A percentile compares a stretch with the other conserved stretches of the same genome.
Evolutionary conservation across 345 rosid genomes (phyloP).

Genomic region (Lumnitzera littorea): DNA sequence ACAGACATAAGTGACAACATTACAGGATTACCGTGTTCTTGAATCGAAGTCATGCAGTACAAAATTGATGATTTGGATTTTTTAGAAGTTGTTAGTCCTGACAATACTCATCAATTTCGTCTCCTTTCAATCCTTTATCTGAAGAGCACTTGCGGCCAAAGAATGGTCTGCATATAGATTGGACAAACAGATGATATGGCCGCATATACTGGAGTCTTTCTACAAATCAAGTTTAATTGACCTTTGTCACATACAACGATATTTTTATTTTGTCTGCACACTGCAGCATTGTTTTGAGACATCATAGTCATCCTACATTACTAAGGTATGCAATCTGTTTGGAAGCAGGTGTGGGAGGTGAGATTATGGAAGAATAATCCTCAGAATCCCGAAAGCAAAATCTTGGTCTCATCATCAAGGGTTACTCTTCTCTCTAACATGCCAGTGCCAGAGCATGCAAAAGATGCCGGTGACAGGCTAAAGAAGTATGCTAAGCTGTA

Average conservation of each 20-base stretch:
- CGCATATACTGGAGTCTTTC: too few species aligned
- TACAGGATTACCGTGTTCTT: too few species aligned
- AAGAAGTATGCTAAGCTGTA: slow-evolving; percentile 53
- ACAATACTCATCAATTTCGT: too few species aligned
- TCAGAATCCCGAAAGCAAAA: slow-evolving; percentile 24
- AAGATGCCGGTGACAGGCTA: slow-evolving; percentile 37
- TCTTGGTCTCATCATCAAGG: slow-evolving; percentile 51
- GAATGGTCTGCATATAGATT: too few species aligned
- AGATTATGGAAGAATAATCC: slow-evolving; percentile 49
- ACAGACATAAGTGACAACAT: too few species aligned
- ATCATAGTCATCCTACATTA: background rate
- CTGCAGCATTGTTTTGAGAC: background rate
- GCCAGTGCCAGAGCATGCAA: slow-evolving; percentile 58
- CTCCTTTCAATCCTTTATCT: background rate
- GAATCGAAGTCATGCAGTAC: too few species aligned
- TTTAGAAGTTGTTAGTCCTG: too few species aligned
- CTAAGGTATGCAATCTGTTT: background rate
- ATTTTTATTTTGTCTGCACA: background rate
- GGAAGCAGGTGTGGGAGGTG: slow-evolving; percentile 79
- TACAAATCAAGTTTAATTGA: too few species aligned
- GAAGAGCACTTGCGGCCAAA: background rate
- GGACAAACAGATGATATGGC: too few species aligned
- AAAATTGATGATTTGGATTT: too few species aligned
- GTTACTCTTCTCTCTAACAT: slow-evolving; percentile 67
- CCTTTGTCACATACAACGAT: too few species aligned